phyloP scores from a whole-genome alignment of 805 yeast genomes.

The Cyberlindnera euphorbiiphila region DNA sequence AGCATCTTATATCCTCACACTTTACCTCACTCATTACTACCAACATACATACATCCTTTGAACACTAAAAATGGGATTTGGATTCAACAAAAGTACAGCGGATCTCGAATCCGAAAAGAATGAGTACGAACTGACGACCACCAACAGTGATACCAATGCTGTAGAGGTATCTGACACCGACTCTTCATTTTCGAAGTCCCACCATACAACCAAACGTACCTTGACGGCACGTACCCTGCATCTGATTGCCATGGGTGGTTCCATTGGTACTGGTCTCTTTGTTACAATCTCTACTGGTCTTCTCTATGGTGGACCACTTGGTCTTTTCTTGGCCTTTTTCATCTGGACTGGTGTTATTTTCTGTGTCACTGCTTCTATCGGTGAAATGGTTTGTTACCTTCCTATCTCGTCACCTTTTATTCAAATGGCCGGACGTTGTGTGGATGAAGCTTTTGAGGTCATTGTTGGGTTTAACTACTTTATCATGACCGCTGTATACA shows the following conservation, averaged over 20 bases:
- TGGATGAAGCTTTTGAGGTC: conserved; percentile 64
- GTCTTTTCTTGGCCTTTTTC: conserved; percentile 51
- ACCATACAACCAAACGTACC: conserved; percentile 30
- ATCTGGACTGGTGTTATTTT: conserved; percentile 47
- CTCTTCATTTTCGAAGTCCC: conserved; percentile 3
- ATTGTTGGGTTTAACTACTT: conserved; percentile 63
- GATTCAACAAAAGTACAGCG: background rate
- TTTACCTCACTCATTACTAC: too few relatives aligned
- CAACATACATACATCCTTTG: too few relatives aligned
- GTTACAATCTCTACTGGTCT: conserved; percentile 56
- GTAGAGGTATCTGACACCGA: too few relatives aligned
- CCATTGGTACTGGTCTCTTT: conserved; percentile 61
- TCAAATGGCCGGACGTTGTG: conserved; percentile 57
- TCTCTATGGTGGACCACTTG: conserved; percentile 53
- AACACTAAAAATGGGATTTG: background rate
- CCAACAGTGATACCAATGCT: too few relatives aligned
- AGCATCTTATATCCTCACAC: too few relatives aligned
- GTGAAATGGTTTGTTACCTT: conserved; percentile 57
- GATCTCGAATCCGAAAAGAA: conserved; percentile 8
- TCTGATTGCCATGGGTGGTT: conserved; percentile 64
- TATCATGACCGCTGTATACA: conserved; percentile 52
- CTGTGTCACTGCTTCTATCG: conserved; percentile 50
- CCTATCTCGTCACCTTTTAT: conserved; percentile 55
- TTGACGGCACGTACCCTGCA: conserved; percentile 51
- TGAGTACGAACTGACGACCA: conserved; percentile 1